phyloP scores from a whole-genome alignment of 495 filamentous ascomycete species.

The Neurospora sp. region DNA sequence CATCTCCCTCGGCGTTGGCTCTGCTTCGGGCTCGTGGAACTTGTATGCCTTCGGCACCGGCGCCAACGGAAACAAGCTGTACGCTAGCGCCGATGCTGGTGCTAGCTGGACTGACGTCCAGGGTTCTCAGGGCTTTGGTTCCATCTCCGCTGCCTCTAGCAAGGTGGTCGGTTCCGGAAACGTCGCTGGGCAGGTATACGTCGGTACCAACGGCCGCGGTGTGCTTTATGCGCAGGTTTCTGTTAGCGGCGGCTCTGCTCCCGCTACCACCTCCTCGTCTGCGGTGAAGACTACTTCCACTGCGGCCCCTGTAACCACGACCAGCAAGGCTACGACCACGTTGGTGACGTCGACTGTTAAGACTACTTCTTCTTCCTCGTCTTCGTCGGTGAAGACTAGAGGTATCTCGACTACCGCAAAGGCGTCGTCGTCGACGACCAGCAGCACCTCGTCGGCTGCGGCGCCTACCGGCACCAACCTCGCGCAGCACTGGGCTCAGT shows the following conservation, averaged over 20 bases:
- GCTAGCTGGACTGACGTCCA: slow-evolving; percentile 44
- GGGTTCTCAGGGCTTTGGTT: slow-evolving; percentile 42
- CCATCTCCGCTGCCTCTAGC: slow-evolving; percentile 26
- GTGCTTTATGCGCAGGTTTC: slow-evolving; percentile 39
- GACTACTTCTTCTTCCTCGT: background rate
- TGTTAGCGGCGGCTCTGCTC: slow-evolving; percentile 3
- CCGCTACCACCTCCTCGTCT: background rate
- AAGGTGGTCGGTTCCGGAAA: slow-evolving; percentile 39
- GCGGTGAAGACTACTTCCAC: background rate
- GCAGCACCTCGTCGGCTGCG: slow-evolving; percentile 3
- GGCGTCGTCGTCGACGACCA: background rate
- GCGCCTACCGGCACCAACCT: background rate
- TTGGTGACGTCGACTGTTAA: slow-evolving; percentile 7
- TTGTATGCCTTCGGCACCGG: slow-evolving; percentile 42
- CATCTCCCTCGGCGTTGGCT: slow-evolving; percentile 34
- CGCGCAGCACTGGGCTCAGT: slow-evolving; percentile 15
- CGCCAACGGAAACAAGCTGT: slow-evolving; percentile 34
- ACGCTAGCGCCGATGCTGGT: slow-evolving; percentile 39
- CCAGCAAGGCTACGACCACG: slow-evolving; percentile 9
- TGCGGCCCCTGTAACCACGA: background rate
- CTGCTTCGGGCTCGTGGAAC: slow-evolving; percentile 25
- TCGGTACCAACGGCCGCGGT: slow-evolving; percentile 50
- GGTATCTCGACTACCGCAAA: background rate
- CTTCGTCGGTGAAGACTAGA: background rate
- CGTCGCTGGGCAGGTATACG: slow-evolving; percentile 41